A percentile compares a stretch with the other conserved stretches of the same genome.
Conservation (phyloP, 768 basidiomycete species). For the Amanita muscaria region DNA sequence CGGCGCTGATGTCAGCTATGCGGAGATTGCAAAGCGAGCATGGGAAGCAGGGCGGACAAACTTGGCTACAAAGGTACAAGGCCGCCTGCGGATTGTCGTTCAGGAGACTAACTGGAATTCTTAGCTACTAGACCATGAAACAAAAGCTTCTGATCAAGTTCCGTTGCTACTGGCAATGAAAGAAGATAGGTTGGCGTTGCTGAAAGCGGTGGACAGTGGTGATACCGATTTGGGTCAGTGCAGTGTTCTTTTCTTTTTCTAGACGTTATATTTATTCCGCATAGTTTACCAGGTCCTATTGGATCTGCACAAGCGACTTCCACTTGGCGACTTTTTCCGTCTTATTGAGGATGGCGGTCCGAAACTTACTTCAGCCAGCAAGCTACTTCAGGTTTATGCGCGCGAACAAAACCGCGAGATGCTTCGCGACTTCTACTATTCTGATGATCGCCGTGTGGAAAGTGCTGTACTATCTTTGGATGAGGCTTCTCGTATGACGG, state of each 20-base stretch:
- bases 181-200: conserved; percentile 79
- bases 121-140: conserved; percentile 90
- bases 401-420: conserved; percentile 86
- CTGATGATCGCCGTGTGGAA: conserved; percentile 91
- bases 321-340: conserved; percentile 89
- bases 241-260: not conserved
- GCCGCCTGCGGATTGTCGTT: not conserved
- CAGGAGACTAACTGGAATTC: not conserved
- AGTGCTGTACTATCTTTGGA: conserved; percentile 85
- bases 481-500: conserved; percentile 63
- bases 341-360: conserved; percentile 87
- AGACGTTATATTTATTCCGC: not conserved
- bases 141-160: conserved; percentile 84
- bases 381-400: conserved; percentile 82
- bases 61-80: conserved; percentile 72
- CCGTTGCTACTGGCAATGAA: conserved; percentile 92
- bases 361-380: conserved; percentile 62
- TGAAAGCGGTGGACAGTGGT: conserved; percentile 89
- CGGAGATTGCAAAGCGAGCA: conserved; percentile 88
- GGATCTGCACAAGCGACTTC: conserved; percentile 72
- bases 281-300: conserved; percentile 91
- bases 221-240: conserved; percentile 85
- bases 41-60: conserved; percentile 81
- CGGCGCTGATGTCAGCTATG: conserved; percentile 76
- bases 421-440: conserved; percentile 94